These are phyloP conservation scores for Mortierella sp. DNA, from an alignment of 371 early-diverging fungal genomes.

Conservation along the genomic window DNA sequence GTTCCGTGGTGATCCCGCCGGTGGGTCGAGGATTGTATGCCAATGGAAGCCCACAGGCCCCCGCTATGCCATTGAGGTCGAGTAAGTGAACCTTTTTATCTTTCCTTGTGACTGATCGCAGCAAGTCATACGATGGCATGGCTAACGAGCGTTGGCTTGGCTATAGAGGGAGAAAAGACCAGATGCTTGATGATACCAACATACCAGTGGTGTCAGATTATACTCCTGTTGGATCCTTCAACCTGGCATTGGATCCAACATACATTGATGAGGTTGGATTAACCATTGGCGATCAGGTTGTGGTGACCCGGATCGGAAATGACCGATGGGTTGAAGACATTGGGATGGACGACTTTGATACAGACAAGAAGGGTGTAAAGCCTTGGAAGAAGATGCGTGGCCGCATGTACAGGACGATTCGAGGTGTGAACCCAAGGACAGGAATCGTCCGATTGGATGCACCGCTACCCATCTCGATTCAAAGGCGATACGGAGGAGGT, in stretches of 20 bases:
- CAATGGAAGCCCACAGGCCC: slow-evolving; percentile 40
- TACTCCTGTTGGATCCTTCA: slow-evolving; percentile 56
- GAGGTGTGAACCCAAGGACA: slow-evolving; percentile 39
- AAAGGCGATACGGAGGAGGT: slow-evolving; percentile 56
- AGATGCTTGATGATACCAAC: slow-evolving; percentile 39
- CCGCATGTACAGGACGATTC: slow-evolving; percentile 49
- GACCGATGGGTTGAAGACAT: slow-evolving; percentile 57
- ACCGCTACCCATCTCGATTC: slow-evolving; percentile 56
- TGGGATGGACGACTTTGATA: slow-evolving; percentile 61
- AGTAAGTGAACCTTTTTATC: slow-evolving; percentile 15
- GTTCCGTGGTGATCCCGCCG: slow-evolving; percentile 57
- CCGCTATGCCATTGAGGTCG: slow-evolving; percentile 37
- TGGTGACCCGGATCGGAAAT: slow-evolving; percentile 56
- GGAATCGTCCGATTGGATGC: slow-evolving; percentile 55
- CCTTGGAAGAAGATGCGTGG: slow-evolving; percentile 58
- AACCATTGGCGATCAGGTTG: slow-evolving; percentile 54
- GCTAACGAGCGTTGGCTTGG: not conserved
- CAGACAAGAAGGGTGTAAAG: slow-evolving; percentile 52
- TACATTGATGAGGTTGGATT: slow-evolving; percentile 13
- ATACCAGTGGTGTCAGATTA: slow-evolving; percentile 54
- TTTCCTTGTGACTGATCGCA: too few relatives aligned
- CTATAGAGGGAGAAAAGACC: slow-evolving; percentile 37
- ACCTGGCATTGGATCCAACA: slow-evolving; percentile 30
- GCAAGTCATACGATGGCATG: slow-evolving; percentile 1
- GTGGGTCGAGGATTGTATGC: slow-evolving; percentile 58